Evolutionary conservation across 495 filamentous ascomycete species (phyloP).

Genomic region (Aspergillus biplanus): DNA sequence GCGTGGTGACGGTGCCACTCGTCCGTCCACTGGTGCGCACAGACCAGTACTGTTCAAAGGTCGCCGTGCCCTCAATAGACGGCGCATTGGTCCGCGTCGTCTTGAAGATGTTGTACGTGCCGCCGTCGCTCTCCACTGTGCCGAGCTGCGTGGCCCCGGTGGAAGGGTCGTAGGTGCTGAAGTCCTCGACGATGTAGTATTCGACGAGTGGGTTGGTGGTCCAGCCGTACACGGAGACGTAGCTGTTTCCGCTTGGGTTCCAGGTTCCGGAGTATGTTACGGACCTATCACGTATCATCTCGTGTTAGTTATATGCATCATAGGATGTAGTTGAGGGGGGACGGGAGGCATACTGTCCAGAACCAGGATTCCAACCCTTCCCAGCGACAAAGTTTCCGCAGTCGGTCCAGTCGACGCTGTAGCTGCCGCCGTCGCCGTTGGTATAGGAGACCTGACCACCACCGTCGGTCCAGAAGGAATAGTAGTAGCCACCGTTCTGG

Average conservation of each 20-base stretch:
- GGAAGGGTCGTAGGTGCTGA: slow-evolving; percentile 55
- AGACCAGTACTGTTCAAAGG: slow-evolving; percentile 67
- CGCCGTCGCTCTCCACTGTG: slow-evolving; percentile 59
- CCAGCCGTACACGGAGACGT: slow-evolving; percentile 67
- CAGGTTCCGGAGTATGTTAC: slow-evolving; percentile 60
- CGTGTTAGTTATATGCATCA: not conserved
- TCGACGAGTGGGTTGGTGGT: slow-evolving; percentile 63
- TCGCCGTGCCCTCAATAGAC: slow-evolving; percentile 60
- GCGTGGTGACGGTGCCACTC: slow-evolving; percentile 54
- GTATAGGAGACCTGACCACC: slow-evolving; percentile 55
- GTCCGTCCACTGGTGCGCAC: slow-evolving; percentile 56
- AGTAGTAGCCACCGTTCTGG: slow-evolving; percentile 62
- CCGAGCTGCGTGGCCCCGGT: slow-evolving; percentile 52
- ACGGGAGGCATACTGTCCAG: slow-evolving; percentile 36
- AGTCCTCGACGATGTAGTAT: slow-evolving; percentile 66
- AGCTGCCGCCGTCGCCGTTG: slow-evolving; percentile 59
- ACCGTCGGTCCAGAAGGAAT: slow-evolving; percentile 65
- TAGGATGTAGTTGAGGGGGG: not conserved
- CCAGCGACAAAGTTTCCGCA: slow-evolving; percentile 64
- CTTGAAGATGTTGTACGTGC: slow-evolving; percentile 66
- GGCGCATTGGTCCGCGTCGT: slow-evolving; percentile 61
- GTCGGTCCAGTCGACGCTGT: slow-evolving; percentile 58
- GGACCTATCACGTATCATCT: slow-evolving; percentile 31
- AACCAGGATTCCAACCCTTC: slow-evolving; percentile 63
- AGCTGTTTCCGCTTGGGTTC: slow-evolving; percentile 57